Base-by-base conservation (phyloP, 2,329 filamentous ascomycete genomes). In the Fusarium papillatum region DNA sequence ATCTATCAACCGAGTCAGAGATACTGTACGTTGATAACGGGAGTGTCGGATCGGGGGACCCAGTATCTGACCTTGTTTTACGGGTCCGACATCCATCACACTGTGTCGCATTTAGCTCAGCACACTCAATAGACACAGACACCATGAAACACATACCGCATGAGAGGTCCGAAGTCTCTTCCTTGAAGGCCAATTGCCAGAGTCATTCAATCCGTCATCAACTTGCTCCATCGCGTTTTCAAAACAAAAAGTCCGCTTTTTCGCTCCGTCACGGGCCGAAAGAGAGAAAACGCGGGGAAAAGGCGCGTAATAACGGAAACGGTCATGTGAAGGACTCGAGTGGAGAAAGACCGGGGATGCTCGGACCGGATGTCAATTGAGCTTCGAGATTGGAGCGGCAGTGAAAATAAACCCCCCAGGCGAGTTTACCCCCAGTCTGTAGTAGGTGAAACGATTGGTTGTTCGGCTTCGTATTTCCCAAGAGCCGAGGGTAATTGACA, bases 41-140 rank as follows among this genome's bases (percentile, higher is more conserved):
- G 50, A 41, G 24, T 38, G 22, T 50, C 53, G 50, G 50, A 55
- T 26, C 8, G 50, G n/a, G 17, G 50, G 24, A 41, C 17, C 46
- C 64, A 50, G 68, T 41, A 70, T 66, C 66, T 41, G 70, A 87
- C 87, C 87, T 84, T 67, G 87, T 87, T 81, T 88, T 88, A 66
- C 85, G 83, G 64, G 83, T 81, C 68, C 87, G 83, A 78, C 87
- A 89, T 9, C 84, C 80, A 75, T 89, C 87, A 70, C 87, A 88
- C 87, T 88, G 69, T 26, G 41, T 31, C 22, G 38, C 48, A 50
- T 39, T 39, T 39, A 64, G 61, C 50, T 9, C 13, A 53, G 39
- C 38, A 43, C 34, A 43, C 34, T 63, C 36, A 17, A 5, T 7
- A 17, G 19, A 29, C 11, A 13, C 5, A 59, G 7, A 19, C 8